Evolutionary conservation across 768 basidiomycete genomes (phyloP), one percentile per base, ranked within the genome.

Genomic region (Harrya chromipes): DNA sequence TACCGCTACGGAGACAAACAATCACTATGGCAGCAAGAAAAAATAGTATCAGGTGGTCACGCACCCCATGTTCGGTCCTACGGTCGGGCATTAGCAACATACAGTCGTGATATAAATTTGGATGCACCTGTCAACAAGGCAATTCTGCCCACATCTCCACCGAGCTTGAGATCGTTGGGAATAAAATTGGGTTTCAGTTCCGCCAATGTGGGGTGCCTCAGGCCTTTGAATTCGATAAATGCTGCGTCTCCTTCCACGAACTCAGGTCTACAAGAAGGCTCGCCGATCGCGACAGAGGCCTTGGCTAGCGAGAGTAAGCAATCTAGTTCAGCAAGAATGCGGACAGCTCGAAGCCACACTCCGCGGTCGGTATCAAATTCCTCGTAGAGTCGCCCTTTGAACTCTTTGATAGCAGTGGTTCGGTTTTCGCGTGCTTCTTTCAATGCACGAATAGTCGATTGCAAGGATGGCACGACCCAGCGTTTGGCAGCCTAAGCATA

Each of bases 351-450:
- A 61, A 94, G 69, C 90, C 91, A 95, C 14, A 86, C 70, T 13
- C 79, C 75, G 38, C 90, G 83, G 62, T 94, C 90, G 4, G 77
- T 69, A 64, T 92, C 90, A 59, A 94, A 94, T 68, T 92, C 89
- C 24, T 74, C 79, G 58, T 78, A 95, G 16, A 94, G 72, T 34
- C 84, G 80, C 61, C 74, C 79, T 64, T 86, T 90, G 74, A 97
- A 99, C 10, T 81, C 78, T 65, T 87, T 93, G 70, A 92, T 82
- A 6, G 84, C 83, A 3, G 81, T 78, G 52, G 76, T 88, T 35
- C 87, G 84, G 48, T 83, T 91, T 70, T 99, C 97, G 36, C 91
- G 82, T 4, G 92, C 94, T 70, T 99, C 97, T 69, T 98, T 98
- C 27, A 97, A 76, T 49, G 82, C 71, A 17, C 91, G 84, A 44